These are phyloP conservation scores for Oropetium thomaeum DNA, from an alignment of 176 grass and related monocot species.

Conservation along the genomic window DNA sequence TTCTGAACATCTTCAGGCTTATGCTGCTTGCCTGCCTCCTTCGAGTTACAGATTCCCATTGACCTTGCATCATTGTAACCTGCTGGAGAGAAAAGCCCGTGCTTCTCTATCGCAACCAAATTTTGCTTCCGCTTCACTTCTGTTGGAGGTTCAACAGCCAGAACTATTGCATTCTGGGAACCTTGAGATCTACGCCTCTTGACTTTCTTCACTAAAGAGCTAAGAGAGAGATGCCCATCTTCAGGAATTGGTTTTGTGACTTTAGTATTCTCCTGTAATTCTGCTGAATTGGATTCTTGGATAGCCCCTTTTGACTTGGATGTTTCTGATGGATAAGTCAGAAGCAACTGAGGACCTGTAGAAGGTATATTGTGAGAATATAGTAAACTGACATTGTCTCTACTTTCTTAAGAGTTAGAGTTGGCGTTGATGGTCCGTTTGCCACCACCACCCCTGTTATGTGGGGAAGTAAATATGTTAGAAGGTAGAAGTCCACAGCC, in stretches of 20 bases:
- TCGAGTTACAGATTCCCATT: not conserved
- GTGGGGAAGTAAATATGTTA: no score
- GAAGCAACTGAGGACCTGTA: conserved; percentile 30
- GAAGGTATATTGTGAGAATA: conserved; percentile 23
- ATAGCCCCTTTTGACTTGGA: conserved; percentile 22
- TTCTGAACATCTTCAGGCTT: conserved; percentile 18
- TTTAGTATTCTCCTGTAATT: conserved; percentile 9
- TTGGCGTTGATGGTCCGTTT: no score
- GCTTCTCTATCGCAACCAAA: conserved; percentile 10
- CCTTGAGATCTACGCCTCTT: conserved; percentile 19
- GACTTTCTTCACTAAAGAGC: not conserved
- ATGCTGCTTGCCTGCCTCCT: not conserved
- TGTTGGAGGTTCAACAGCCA: not conserved
- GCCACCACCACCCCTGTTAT: no score
- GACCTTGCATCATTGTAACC: not conserved
- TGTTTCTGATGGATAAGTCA: conserved; percentile 9
- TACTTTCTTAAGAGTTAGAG: no score
- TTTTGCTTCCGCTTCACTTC: conserved; percentile 15
- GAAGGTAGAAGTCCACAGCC: no score
- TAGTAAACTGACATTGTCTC: not conserved
- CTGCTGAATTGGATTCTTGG: conserved; percentile 30
- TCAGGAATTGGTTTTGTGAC: conserved; percentile 7
- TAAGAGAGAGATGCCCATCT: conserved; percentile 31
- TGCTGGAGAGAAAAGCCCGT: not conserved
- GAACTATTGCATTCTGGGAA: not conserved